Evolutionary conservation across 1,284 basidiomycete species (phyloP), one percentile per base, ranked within the genome.

Genomic region (Leccinum ponderosum): DNA sequence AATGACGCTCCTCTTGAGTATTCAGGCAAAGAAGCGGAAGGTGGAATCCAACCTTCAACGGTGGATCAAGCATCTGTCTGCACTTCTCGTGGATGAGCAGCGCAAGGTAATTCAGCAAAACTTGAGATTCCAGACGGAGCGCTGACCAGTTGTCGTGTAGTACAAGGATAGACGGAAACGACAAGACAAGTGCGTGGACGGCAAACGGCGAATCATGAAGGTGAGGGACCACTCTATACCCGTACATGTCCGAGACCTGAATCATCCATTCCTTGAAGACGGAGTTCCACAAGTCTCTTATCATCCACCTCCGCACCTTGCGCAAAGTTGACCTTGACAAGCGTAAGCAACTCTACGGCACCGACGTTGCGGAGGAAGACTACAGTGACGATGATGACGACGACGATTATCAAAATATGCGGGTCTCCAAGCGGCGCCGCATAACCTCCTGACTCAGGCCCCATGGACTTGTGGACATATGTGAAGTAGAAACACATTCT

Each of bases 41-140:
- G 77, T 77, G 11, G 85, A 86, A 66, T 81, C 81, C 31, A 81
- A 82, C 64, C 69, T 90, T 62, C 85, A 89, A 66, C 75, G 78
- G 57, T 91, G 89, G 89, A 83, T 90, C 66, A 83, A 83, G 67
- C 82, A 88, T 65, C 70, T 91, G 51, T 75, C 80, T 4, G 75
- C 79, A 11, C 70, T 91, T 58, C 74, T 83, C 33, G 87, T 85
- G 69, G 80, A 82, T 42, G 89, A 91, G 67, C 83, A 86, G 64
- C 81, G 81, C 64, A 90, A 89, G 82, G 89, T 89, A 60, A 60
- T 72, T 7, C 14, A 35, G 20, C 17, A 4, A 17, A 9, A 42
- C 6, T 50, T 53, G 48, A 59, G 52, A 22, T 60, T 56, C 14
- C 29, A 3, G 22, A 42, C 54, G 9, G 47, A 17, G 35, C 48